Percentiles rank a stretch among this genome's conserved stretches.
These are phyloP conservation scores for Pisolithus tinctorius DNA, from an alignment of 768 basidiomycete genomes.

Conservation along the genomic window DNA sequence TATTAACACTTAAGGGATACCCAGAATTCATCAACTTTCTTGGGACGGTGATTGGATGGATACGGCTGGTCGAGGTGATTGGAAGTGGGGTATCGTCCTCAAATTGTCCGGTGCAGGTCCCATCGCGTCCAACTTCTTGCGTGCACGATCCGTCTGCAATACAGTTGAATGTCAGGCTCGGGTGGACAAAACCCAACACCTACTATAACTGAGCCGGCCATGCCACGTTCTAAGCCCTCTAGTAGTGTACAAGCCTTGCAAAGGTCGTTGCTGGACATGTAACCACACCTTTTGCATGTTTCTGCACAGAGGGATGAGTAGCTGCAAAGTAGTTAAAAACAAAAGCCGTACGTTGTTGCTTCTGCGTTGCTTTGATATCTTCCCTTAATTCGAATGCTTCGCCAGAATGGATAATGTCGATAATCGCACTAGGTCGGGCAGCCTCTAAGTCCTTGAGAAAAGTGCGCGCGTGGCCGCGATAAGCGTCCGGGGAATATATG, in stretches of 20 bases:
- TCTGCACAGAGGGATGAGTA: constrained; percentile 38
- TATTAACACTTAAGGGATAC: no score
- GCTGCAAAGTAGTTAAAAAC: not conserved
- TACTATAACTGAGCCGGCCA: constrained; percentile 58
- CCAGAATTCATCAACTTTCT: constrained; percentile 1
- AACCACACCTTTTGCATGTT: constrained; percentile 87
- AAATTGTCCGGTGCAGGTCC: constrained; percentile 60
- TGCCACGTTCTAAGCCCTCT: constrained; percentile 84
- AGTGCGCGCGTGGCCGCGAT: constrained; percentile 90
- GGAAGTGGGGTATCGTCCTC: constrained; percentile 72
- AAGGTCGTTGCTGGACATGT: constrained; percentile 95
- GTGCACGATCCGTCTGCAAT: constrained; percentile 59
- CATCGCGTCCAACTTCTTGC: constrained; percentile 53
- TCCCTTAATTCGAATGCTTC: constrained; percentile 86
- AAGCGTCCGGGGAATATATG: constrained; percentile 98
- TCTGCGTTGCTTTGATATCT: constrained; percentile 78
- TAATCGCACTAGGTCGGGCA: constrained; percentile 88
- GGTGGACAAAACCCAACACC: constrained; percentile 18
- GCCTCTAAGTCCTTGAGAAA: constrained; percentile 96
- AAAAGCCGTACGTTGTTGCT: constrained; percentile 65
- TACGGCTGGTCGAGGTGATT: constrained; percentile 35
- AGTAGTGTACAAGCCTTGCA: constrained; percentile 91
- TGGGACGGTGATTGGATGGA: constrained; percentile 31
- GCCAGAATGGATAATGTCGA: constrained; percentile 96
- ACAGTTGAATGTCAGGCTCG: constrained; percentile 4